Base-by-base conservation (phyloP, 2,329 filamentous ascomycete species). In the Penicillium decumbens region DNA sequence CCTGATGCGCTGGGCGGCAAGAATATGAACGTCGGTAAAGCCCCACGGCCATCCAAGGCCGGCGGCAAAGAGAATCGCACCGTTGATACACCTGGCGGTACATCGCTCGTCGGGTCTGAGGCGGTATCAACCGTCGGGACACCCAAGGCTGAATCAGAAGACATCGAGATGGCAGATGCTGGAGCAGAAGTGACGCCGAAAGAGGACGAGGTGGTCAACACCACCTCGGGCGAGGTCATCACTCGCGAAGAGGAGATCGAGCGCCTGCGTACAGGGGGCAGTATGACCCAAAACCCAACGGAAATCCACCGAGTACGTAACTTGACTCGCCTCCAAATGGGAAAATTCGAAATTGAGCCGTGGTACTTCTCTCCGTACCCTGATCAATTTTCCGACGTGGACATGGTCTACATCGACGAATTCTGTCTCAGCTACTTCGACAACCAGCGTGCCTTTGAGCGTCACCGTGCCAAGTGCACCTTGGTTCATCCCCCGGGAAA, bases 281-380 rank as follows among this genome's bases (percentile, higher is more conserved):
- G 90, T 53, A 97, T 98, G 93, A 98, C 95, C 9, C 95, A 98
- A 67, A 97, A 97, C 58, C 93, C 95, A 49, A 90, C 92, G 10
- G 95, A 98, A 66, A 90, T 98, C 53, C 92, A 92, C 23, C 87
- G 95, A 45, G 95, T 98, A 47, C 86, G 93, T 64, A 98, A 98
- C 66, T 84, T 98, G 58, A 89, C 88, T 47, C 91, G 87, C 59
- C 85, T 98, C 3, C 92, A 97, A 67, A 97, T 98, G 77, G 95
- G 93, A 39, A 84, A 85, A 60, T 87, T 84, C 66, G 89, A 96
- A 63, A 82, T 98, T 38, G 95, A 95, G 67, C 93, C 93, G 0
- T 98, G 93, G 93, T 98, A 98, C 71, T 98, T 98, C 74, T 95
- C 90, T 4, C 93, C 93, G 0, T 98, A 98, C 63, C 93, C 93